Base-by-base conservation (phyloP, 495 filamentous ascomycete genomes). In the Aspergillus mulundensis region DNA sequence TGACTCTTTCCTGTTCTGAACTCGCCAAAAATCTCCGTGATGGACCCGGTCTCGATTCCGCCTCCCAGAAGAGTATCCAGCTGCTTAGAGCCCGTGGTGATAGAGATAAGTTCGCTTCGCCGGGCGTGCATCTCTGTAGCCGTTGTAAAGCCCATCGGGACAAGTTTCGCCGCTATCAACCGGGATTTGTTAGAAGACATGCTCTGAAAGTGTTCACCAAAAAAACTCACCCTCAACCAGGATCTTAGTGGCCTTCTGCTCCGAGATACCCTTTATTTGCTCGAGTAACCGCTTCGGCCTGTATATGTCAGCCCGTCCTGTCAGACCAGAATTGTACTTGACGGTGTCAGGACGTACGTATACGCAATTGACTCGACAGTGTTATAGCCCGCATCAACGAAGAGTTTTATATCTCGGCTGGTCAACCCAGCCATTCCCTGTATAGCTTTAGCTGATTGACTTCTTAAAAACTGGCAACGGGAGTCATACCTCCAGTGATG, bases 81-180 rank as follows among this genome's bases (percentile, higher is more conserved):
- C 61, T 95, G 88, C 73, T 98, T 98, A 7, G 93, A 97, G 24
- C 94, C 94, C 0, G 94, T 98, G 11, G 95, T 97, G 58, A 98
- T 91, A 5, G 92, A 97, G 58, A 98, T 98, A 48, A 98, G 80
- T 67, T 97, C 94, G 67, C 89, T 95, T 67, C 94, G 85, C 55
- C 94, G 85, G 44, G 90, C 90, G 64, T 98, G 94, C 95, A 98
- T 98, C 74, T 98, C 94, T 0, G 94, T 98, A n/a, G 94, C 94
- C 0, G 94, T 98, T 7, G 94, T 98, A 67, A 98, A 98, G 10
- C 94, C 94, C 90, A 98, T 95, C 0, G 94, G 94, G 0, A 98
- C 94, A 38, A 97, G 81, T 70, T 96, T 97, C 15, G 91, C 90
- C 21, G 93, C 94, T 95, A 62, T 54, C 43, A 19, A 45, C 36